Base-by-base conservation (phyloP, 305 asterid genomes). In the Nicotiana rustica region DNA sequence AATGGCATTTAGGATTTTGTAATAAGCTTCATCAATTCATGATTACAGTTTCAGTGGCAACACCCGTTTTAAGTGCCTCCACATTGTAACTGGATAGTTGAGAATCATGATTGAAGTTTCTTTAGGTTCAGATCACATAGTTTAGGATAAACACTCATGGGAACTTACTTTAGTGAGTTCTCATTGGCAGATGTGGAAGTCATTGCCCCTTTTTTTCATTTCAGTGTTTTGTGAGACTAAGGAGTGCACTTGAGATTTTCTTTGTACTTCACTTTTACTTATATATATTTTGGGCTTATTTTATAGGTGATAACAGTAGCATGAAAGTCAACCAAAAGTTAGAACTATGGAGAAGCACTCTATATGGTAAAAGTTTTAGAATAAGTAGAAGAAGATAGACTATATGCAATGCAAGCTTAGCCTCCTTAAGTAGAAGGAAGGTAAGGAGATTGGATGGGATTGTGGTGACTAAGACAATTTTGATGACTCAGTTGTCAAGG, bases 121-220 rank as follows among this genome's bases (percentile, higher is more conserved):
- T 18, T 71, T 44, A 71, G 19, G 78, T 71, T 71, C 13, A 47
- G 19, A 71, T 21, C 21, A 47, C 78, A 44, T 44, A 13, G 61
- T 71, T 19, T 71, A 44, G 61, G 35, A 18, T 38, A n/a, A 21
- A 69, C 57, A 38, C n/a, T 69, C 33, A 69, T 69, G 77, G 18
- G 57, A 69, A 38, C 57, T 4, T 67, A 67, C 55, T 69, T 69
- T 69, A 69, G 57, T 38, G 77, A 38, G 31, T 38, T 38, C 57
- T 69, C 77, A 69, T 49, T 69, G 57, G 77, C 57, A 69, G 57
- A 69, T 38, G 77, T n/a, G 56, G 33, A 38, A 38, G 77, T 21
- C 77, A 38, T 69, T 69, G 52, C 77, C 56, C 33, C 41, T 38
- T 36, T 67, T 38, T 69, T 29, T 38, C 33, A 69, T 4, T 69